Evolutionary conservation across 805 yeast genomes (phyloP).

Genomic region (Pichia manshurica): DNA sequence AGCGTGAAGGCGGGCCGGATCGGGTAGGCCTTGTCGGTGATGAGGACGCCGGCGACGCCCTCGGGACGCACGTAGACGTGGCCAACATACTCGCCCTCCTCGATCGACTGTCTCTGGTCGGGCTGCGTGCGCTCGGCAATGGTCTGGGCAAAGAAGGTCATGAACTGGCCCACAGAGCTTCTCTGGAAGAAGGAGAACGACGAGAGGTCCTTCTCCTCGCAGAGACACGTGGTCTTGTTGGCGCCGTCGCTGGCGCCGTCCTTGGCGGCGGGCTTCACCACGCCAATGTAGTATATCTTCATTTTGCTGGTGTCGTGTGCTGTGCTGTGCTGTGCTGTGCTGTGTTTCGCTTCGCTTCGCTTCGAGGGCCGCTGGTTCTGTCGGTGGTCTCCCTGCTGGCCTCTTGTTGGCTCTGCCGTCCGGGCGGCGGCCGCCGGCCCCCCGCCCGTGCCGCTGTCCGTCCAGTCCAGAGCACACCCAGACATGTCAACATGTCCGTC

Average conservation of each 20-base stretch:
- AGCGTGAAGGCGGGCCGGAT: conserved; percentile 94
- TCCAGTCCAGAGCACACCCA: no score
- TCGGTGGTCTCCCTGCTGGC: no score
- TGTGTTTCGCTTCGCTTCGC: no score
- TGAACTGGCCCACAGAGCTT: conserved; percentile 74
- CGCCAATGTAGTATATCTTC: conserved; percentile 90
- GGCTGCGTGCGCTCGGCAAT: conserved; percentile 81
- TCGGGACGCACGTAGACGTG: conserved; percentile 88
- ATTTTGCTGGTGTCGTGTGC: conserved; percentile 33
- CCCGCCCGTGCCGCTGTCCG: no score
- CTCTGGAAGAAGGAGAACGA: conserved; percentile 85
- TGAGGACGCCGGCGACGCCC: conserved; percentile 86
- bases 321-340: background rate
- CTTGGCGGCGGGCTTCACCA: conserved; percentile 55
- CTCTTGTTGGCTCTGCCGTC: no score
- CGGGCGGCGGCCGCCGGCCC: no score
- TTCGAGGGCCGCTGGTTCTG: no score
- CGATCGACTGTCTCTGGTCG: conserved; percentile 91
- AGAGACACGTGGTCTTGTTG: conserved; percentile 61
- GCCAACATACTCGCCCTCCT: conserved; percentile 85
- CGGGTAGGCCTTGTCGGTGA: conserved; percentile 94
- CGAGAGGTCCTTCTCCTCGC: conserved; percentile 75
- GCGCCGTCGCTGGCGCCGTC: no score
- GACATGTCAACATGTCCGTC: no score
- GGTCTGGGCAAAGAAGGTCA: conserved; percentile 90